phyloP scores from a whole-genome alignment of 441 rosid species.

The California macrophylla region DNA sequence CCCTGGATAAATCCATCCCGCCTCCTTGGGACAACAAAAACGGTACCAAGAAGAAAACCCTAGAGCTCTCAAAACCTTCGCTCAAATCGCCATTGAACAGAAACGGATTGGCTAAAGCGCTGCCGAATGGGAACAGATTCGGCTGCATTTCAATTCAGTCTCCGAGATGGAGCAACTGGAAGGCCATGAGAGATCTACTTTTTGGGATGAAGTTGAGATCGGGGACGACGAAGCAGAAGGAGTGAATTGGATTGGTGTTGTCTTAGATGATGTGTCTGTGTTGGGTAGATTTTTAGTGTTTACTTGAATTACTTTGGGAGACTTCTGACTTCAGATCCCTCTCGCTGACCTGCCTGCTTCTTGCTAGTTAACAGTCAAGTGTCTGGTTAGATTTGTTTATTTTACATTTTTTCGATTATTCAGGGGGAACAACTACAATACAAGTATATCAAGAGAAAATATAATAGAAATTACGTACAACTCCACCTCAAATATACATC shows the following conservation, averaged over 20 bases:
- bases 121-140: constrained; percentile 58
- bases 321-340: background rate
- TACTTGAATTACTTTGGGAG: background rate
- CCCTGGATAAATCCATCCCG: constrained; percentile 87
- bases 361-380: too few relatives aligned
- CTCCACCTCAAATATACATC: too few relatives aligned
- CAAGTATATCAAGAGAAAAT: too few relatives aligned
- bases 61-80: constrained; percentile 65
- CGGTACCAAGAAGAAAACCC: constrained; percentile 66
- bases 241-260: background rate
- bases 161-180: constrained; percentile 23
- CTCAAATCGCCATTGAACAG: constrained; percentile 63
- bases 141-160: constrained; percentile 68
- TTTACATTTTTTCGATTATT: too few relatives aligned
- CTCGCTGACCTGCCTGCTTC: background rate
- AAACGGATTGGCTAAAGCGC: constrained; percentile 51
- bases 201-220: background rate
- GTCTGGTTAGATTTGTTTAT: too few relatives aligned
- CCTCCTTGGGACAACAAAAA: constrained; percentile 59
- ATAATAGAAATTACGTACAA: too few relatives aligned
- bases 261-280: background rate
- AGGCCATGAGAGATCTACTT: constrained; percentile 14
- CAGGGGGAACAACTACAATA: too few relatives aligned
- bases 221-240: background rate
- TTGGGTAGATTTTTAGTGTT: background rate